Base-by-base conservation (phyloP, 2,329 filamentous ascomycete species). In the Gyromitra esculenta region DNA sequence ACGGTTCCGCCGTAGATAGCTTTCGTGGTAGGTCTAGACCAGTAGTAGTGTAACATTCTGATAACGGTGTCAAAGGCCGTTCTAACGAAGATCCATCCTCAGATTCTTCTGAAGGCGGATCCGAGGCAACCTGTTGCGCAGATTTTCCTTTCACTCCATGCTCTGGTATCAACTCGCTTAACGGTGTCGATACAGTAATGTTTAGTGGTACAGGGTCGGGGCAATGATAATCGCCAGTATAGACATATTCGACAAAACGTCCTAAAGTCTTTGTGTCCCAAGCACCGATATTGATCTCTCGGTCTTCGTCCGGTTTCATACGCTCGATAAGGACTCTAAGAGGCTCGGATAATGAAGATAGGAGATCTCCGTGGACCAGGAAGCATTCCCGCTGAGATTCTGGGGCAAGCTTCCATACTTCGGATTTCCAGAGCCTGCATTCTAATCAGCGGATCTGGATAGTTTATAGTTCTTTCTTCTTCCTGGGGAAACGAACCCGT, bases 171-270 rank as follows among this genome's bases (percentile, higher is more conserved):
- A 6, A 56, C 31, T 11, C 43, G 11, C 15, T n/a, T 5, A 8
- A 18, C 5, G 62, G 25, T 9, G 52, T 13, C 37, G 39, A 48
- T 13, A 31, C 9, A 41, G 57, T 13, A 2, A n/a, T n/a, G 7
- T 15, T 4, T 70, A 70, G 18, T 15, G 6, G 41, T 11, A 25
- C 21, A 4, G 59, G 68, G 2, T 54, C 48, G 11, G 68, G 68
- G 5, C 59, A 54, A n/a, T 64, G 21, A 31, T 72, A 72, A 45
- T 48, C 48, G 1, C 68, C 45, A 8, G 68, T 56, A 37, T 72
- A 72, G 9, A 56, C 21, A 35, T 64, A 72, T 15, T 72, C 59
- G 48, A 54, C 35, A n/a, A 72, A 45, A 18, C 68, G 68, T 1
- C 18, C 68, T 7, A 54, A 1, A 11, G 21, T 54, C 21, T 54